A percentile compares a stretch with the other conserved stretches of the same genome.
phyloP scores from a whole-genome alignment of 805 yeast genomes.

The Yamadazyma ubonensis region DNA sequence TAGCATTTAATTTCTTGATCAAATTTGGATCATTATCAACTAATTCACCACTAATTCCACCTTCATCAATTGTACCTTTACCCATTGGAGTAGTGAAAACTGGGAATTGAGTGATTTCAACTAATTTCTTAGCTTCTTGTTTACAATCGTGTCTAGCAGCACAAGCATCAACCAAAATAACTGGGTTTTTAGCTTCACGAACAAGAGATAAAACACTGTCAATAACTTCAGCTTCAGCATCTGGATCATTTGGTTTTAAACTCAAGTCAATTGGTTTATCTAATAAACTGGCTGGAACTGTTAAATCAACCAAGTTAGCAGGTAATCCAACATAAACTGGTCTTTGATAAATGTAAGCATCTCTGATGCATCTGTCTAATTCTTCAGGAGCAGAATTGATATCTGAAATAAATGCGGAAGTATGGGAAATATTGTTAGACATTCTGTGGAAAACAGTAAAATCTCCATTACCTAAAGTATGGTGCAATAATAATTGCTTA shows the following conservation, averaged over 20 bases:
- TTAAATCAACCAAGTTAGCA: conserved; percentile 38
- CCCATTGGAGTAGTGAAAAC: conserved; percentile 43
- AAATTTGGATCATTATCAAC: conserved; percentile 25
- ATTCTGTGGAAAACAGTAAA: conserved; percentile 42
- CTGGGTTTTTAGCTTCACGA: conserved; percentile 29
- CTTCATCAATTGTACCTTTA: conserved; percentile 38
- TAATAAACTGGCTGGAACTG: conserved; percentile 34
- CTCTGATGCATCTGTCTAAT: conserved; percentile 40
- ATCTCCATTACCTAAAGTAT: conserved; percentile 44
- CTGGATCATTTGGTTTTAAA: conserved; percentile 32
- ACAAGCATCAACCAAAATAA: conserved; percentile 41
- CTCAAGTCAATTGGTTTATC: conserved; percentile 37
- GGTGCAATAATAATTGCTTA: conserved; percentile 43
- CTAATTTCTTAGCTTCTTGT: conserved; percentile 31
- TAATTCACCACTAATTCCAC: conserved; percentile 31
- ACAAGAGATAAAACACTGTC: conserved; percentile 28
- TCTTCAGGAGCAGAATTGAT: conserved; percentile 35
- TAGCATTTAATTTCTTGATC: conserved; percentile 22
- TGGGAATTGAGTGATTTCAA: conserved; percentile 40
- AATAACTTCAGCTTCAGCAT: conserved; percentile 38
- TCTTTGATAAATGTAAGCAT: conserved; percentile 37
- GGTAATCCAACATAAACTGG: conserved; percentile 43
- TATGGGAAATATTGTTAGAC: conserved; percentile 37
- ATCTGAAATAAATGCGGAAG: conserved; percentile 38
- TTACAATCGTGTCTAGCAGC: conserved; percentile 39